Base-by-base conservation (phyloP, 306 rosid genomes). In the Malus orientalis region DNA sequence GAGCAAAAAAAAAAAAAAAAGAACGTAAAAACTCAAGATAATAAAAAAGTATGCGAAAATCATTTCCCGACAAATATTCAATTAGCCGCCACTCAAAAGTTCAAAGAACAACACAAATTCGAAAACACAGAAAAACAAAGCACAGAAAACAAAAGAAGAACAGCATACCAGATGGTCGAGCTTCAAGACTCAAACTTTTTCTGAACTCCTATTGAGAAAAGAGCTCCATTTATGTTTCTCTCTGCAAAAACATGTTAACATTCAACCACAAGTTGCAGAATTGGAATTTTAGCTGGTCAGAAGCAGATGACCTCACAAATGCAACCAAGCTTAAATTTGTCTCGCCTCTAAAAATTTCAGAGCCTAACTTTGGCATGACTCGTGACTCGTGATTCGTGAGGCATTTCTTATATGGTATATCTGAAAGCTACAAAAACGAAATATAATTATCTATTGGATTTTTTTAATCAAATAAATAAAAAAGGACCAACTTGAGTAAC, bases 191-290 rank as follows among this genome's bases (percentile, higher is more conserved):
- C 75, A 59, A 69, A 76, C 55, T 16, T 68, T 4, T 40, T 42
- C 4, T 16, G 10, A 55, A 22, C 47, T 19, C 62, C 25, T 40
- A 4, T 54, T 20, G 44, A 67, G 44, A 70, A 67, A 29, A 11
- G 20, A 82, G 55, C 57, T 38, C 69, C 64, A 22, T 7, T 5
- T 33, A n/a, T 4, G 13, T 23, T 29, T 36, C 55, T 60, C 51
- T 49, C 44, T 58, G 25, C 67, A 74, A 47, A 70, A 66, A 75
- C 30, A 73, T 36, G 10, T 51, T 3, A 20, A 79, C 53, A n/a
- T 79, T 40, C 71, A 63, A 65, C 69, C 30, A 6, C 74, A 73
- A 54, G 18, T 71, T 78, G 25, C 70, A 59, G 53, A 15, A 23
- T 32, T 38, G 69, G 38, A 69, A 15, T 19, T 55, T 38, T 74